Conservation (phyloP, 2,329 filamentous ascomycete species). For the Diaporthe ampelina region DNA sequence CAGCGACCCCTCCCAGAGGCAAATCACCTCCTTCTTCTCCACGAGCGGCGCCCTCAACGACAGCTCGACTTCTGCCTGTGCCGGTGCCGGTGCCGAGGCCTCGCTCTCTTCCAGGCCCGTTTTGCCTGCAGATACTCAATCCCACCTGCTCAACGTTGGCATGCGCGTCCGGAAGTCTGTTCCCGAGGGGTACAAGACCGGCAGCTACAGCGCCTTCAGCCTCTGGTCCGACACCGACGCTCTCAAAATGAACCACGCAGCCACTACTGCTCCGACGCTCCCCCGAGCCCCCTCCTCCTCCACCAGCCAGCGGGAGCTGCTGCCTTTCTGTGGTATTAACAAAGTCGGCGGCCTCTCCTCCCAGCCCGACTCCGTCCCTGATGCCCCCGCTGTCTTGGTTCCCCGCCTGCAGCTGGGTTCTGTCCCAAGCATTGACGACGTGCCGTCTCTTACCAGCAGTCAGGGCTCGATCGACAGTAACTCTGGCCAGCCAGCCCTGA, state of each 20-base stretch:
- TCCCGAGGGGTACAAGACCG: constrained; percentile 93
- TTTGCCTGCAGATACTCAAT: constrained; percentile 77
- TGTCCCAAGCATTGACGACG: constrained; percentile 54
- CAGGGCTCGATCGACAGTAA: constrained; percentile 65
- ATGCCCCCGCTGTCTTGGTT: constrained; percentile 29
- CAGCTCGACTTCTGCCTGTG: constrained; percentile 43
- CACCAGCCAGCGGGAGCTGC: constrained; percentile 69
- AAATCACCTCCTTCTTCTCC: constrained; percentile 76
- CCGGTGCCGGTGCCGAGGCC: constrained; percentile 48
- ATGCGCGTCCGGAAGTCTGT: constrained; percentile 96
- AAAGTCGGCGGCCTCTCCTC: constrained; percentile 78
- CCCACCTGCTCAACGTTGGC: constrained; percentile 89
- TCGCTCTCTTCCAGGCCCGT: constrained; percentile 50
- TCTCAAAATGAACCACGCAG: constrained; percentile 42
- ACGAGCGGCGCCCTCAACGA: constrained; percentile 35
- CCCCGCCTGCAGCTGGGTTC: constrained; percentile 45
- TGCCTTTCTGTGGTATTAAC: constrained; percentile 86
- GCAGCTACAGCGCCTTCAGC: constrained; percentile 64
- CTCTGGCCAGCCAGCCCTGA: constrained; percentile 42
- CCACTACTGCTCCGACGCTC: constrained; percentile 38
- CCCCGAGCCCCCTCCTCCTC: constrained; percentile 46
- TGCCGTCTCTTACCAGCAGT: constrained; percentile 67
- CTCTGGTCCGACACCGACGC: constrained; percentile 60
- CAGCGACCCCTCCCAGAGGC: constrained; percentile 70
- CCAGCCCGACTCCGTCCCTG: constrained; percentile 57